Evolutionary conservation across 352 stramenopile species (phyloP).

Genomic region (Heterotrichella gracilis): DNA sequence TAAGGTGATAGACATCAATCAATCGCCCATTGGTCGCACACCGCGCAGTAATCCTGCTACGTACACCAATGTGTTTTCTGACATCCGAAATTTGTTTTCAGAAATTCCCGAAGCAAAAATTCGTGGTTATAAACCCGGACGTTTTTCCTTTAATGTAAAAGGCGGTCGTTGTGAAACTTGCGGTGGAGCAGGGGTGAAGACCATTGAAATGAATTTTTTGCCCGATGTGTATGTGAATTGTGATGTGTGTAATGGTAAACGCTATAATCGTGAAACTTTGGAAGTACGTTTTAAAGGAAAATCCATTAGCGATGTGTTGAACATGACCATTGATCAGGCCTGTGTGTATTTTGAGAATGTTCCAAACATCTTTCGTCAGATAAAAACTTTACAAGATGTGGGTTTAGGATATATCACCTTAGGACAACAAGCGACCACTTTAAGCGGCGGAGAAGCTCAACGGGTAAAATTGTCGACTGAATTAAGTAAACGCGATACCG

Average conservation of each 20-base stretch:
- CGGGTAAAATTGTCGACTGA: not conserved
- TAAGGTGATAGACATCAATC: not conserved
- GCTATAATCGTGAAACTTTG: not conserved
- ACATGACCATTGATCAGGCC: not conserved
- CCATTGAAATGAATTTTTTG: conserved; percentile 9
- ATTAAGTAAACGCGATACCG: not conserved
- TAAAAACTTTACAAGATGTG: not conserved
- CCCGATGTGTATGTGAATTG: conserved; percentile 2
- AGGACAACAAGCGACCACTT: not conserved
- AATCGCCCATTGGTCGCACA: not conserved
- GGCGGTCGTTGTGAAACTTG: not conserved
- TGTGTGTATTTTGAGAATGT: not conserved
- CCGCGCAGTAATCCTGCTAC: not conserved
- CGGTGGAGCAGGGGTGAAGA: not conserved
- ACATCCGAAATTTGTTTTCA: conserved; percentile 1
- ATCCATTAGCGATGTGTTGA: not conserved
- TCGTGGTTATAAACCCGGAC: not conserved
- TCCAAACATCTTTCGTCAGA: not conserved
- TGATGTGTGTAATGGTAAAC: not conserved
- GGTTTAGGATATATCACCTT: not conserved
- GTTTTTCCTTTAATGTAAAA: conserved; percentile 9
- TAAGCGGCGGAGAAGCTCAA: not conserved
- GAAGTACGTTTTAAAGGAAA: not conserved
- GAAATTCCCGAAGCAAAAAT: not conserved
- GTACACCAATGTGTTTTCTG: not conserved